Percentiles rank a stretch among this genome's conserved stretches.
These are phyloP conservation scores for Teunomyces barrocoloradensis DNA, from an alignment of 805 yeast species.

Conservation along the genomic window DNA sequence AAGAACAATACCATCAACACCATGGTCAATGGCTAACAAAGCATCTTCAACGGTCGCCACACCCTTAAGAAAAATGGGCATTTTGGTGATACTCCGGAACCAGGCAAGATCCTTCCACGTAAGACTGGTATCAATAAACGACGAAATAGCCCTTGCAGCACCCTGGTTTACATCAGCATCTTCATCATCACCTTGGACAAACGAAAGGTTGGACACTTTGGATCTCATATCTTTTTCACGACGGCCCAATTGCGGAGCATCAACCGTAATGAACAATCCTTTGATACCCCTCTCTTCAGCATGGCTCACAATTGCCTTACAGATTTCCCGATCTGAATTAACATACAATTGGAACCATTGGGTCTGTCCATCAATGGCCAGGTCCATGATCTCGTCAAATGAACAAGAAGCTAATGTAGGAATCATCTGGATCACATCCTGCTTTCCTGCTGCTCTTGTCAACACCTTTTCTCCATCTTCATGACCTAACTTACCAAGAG, in stretches of 20 bases:
- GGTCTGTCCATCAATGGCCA: slow-evolving; percentile 49
- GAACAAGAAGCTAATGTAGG: slow-evolving; percentile 90
- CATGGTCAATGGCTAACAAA: slow-evolving; percentile 53
- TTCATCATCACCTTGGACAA: slow-evolving; percentile 28
- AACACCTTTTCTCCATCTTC: slow-evolving; percentile 89
- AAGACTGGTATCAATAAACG: slow-evolving; percentile 42
- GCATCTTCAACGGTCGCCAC: slow-evolving; percentile 68
- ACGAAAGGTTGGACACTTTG: slow-evolving; percentile 24
- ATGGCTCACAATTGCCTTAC: slow-evolving; percentile 30
- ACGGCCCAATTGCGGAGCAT: slow-evolving; percentile 53
- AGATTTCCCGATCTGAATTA: slow-evolving; percentile 32
- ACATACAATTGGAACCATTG: slow-evolving; percentile 54
- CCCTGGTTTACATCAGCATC: slow-evolving; percentile 26
- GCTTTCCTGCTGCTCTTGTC: slow-evolving; percentile 76
- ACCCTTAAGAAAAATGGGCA: slow-evolving; percentile 55
- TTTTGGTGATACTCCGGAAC: slow-evolving; percentile 37
- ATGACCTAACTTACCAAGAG: slow-evolving; percentile 87
- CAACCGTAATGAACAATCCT: slow-evolving; percentile 54
- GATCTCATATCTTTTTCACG: slow-evolving; percentile 49
- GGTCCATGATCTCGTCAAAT: slow-evolving; percentile 78
- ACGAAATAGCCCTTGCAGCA: slow-evolving; percentile 31
- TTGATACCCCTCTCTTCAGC: slow-evolving; percentile 41
- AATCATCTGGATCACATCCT: slow-evolving; percentile 79
- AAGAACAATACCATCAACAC: slow-evolving; percentile 61
- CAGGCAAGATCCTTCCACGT: slow-evolving; percentile 40